Evolutionary conservation across 352 stramenopile species (phyloP).

Genomic region (Pythium utonaiense): DNA sequence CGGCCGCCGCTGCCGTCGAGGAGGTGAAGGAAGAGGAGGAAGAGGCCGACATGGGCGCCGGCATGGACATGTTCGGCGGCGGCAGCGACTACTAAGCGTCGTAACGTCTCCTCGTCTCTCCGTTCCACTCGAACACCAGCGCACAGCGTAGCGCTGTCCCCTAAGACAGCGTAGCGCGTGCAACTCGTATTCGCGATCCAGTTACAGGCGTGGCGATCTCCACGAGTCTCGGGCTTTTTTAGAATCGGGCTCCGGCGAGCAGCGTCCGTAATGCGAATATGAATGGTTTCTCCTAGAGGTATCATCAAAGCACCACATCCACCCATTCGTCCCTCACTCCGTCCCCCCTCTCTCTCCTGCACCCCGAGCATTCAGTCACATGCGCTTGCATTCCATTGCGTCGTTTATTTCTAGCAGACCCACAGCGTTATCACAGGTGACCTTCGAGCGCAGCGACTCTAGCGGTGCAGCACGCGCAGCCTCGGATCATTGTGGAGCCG

Average conservation of each 20-base stretch:
- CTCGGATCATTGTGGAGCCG: slow-evolving; percentile 86
- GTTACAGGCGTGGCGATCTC: neutral
- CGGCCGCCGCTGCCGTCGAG: slow-evolving; percentile 34
- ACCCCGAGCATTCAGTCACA: no score
- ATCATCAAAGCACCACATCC: slow-evolving; percentile 5
- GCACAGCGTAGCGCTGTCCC: neutral
- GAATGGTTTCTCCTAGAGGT: slow-evolving; percentile 65
- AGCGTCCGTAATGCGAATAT: slow-evolving; percentile 64
- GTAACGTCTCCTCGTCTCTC: neutral
- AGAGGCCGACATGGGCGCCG: slow-evolving; percentile 76
- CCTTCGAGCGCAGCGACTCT: slow-evolving; percentile 2
- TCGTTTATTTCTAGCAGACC: neutral
- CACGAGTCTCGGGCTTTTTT: neutral
- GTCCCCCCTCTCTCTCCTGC: neutral
- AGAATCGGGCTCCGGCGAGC: slow-evolving; percentile 6
- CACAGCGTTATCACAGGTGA: neutral
- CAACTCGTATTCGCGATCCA: slow-evolving; percentile 10
- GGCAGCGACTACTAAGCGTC: slow-evolving; percentile 79
- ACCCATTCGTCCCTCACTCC: neutral
- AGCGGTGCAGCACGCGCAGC: slow-evolving; percentile 69
- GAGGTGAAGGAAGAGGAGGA: slow-evolving; percentile 83
- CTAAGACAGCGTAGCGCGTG: slow-evolving; percentile 1
- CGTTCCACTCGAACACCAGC: slow-evolving; percentile 7
- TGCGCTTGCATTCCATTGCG: neutral
- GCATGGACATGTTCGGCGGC: slow-evolving; percentile 88